phyloP scores from a whole-genome alignment of 352 stramenopile species.

The Globisporangium solare region DNA sequence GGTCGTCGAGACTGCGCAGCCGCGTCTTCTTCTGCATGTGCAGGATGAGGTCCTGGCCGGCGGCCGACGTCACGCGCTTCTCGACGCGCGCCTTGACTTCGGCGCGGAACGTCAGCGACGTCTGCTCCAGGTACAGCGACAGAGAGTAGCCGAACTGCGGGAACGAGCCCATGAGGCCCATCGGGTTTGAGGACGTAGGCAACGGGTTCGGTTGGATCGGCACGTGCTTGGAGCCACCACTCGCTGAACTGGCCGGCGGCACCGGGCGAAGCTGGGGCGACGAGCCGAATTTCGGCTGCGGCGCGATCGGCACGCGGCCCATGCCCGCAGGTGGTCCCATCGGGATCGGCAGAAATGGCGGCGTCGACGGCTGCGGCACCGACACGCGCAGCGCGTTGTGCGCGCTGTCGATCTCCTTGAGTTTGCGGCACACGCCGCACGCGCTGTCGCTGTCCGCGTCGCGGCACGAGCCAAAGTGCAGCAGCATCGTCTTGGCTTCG shows the following conservation, averaged over 20 bases:
- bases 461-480: slow-evolving; percentile 62
- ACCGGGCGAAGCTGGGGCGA: slow-evolving; percentile 11
- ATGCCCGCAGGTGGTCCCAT: slow-evolving; percentile 1
- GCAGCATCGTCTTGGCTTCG: slow-evolving; percentile 71
- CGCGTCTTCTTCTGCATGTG: slow-evolving; percentile 86
- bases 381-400: slow-evolving; percentile 48
- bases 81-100: slow-evolving; percentile 73
- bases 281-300: slow-evolving; percentile 17
- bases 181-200: slow-evolving; percentile 64
- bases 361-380: slow-evolving; percentile 9
- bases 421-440: slow-evolving; percentile 55
- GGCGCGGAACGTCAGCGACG: slow-evolving; percentile 52
- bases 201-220: slow-evolving; percentile 78
- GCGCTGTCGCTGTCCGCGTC: slow-evolving; percentile 9
- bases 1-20: slow-evolving; percentile 60
- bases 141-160: slow-evolving; percentile 62
- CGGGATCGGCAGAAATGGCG: slow-evolving; percentile 13
- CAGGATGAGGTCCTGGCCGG: slow-evolving; percentile 67
- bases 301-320: slow-evolving; percentile 6
- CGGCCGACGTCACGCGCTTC: slow-evolving; percentile 66
- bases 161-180: slow-evolving; percentile 51
- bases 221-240: slow-evolving; percentile 39
- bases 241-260: background rate
- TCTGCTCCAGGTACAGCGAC: slow-evolving; percentile 73
- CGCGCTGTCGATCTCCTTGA: slow-evolving; percentile 63